Evolutionary conservation across 345 rosid species (phyloP).

Genomic region (Acer campestre): DNA sequence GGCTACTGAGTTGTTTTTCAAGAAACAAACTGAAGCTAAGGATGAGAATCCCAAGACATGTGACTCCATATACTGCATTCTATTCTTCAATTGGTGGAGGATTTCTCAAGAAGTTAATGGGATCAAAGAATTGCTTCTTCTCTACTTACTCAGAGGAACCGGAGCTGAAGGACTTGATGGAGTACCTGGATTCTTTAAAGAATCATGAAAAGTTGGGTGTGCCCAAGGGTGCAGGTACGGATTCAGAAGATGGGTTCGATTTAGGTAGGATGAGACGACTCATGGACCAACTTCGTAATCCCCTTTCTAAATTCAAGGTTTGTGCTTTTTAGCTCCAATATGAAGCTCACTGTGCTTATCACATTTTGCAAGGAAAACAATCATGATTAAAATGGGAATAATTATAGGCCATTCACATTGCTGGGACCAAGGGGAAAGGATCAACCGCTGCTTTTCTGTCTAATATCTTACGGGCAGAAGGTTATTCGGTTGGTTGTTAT

Average conservation of each 20-base stretch:
- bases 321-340: not conserved
- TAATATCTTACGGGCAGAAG: constrained; percentile 70
- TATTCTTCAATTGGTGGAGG: constrained; percentile 13
- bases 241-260: constrained; percentile 85
- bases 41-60: constrained; percentile 28
- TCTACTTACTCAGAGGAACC: constrained; percentile 41
- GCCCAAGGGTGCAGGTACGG: constrained; percentile 86
- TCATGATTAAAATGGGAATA: not conserved
- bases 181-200: constrained; percentile 72
- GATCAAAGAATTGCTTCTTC: constrained; percentile 23
- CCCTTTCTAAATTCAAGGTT: constrained; percentile 77
- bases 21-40: not conserved
- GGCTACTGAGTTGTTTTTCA: not conserved
- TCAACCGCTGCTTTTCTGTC: constrained; percentile 88
- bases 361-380: not conserved
- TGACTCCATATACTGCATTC: constrained; percentile 10
- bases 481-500: constrained; percentile 80
- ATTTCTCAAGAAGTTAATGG: not conserved
- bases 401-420: constrained; percentile 71
- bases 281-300: constrained; percentile 73
- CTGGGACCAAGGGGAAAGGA: constrained; percentile 97
- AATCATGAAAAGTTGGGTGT: constrained; percentile 88
- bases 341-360: not conserved
- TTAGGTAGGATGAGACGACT: constrained; percentile 79
- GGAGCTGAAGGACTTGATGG: constrained; percentile 58